Conservation (phyloP, 352 stramenopile genomes). For the Globisporangium echinulatum region DNA sequence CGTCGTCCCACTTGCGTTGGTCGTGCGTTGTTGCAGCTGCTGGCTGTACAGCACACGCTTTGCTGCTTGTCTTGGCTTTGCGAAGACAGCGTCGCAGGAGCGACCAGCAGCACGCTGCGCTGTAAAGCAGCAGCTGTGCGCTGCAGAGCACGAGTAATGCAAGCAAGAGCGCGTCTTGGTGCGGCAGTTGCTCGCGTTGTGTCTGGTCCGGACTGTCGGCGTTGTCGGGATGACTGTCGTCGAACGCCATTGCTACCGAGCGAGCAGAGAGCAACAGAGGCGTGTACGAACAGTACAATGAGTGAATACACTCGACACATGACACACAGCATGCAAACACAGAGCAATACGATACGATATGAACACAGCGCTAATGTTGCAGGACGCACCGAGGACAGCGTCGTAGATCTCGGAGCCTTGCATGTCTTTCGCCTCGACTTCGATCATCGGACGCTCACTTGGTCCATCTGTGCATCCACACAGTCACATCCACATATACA, state of each 20-base stretch:
- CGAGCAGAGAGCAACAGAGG: neutral
- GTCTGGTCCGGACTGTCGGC: neutral
- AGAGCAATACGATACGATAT: too few species aligned
- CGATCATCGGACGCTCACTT: conserved; percentile 31
- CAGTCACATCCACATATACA: neutral
- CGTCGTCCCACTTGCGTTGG: neutral
- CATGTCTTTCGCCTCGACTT: conserved; percentile 48
- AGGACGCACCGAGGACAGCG: conserved; percentile 27
- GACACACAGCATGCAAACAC: too few species aligned
- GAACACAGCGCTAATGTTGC: neutral
- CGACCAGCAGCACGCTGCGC: conserved; percentile 21
- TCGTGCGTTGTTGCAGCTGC: neutral
- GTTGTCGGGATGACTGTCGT: conserved; percentile 2
- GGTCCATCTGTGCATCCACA: conserved; percentile 30
- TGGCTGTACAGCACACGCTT: too few species aligned
- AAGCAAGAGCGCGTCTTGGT: conserved; percentile 38
- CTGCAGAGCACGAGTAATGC: conserved; percentile 28
- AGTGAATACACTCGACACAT: too few species aligned
- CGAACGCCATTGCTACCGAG: conserved; percentile 12
- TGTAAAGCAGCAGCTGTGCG: conserved; percentile 20
- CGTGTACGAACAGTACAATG: neutral
- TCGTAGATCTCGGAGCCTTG: conserved; percentile 41
- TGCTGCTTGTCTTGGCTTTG: neutral
- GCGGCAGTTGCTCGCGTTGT: conserved; percentile 28
- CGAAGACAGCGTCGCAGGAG: conserved; percentile 9